Conservation (phyloP, 495 filamentous ascomycete genomes). For the Aspergillus ellipticus region DNA sequence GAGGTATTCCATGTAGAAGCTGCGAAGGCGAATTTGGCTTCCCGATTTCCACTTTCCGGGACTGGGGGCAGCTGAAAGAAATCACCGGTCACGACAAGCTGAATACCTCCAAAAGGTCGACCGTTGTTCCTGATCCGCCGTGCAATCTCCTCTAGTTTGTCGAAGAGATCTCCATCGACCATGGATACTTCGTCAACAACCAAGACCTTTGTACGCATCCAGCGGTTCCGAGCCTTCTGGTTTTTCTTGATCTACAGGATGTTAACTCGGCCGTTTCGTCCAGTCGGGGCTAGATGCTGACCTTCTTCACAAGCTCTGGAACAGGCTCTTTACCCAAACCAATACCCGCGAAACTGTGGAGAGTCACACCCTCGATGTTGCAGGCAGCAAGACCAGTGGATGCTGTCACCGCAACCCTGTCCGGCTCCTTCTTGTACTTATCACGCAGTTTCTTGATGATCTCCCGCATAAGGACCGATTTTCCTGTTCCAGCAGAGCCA, state of each 20-base stretch:
- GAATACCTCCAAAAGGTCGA: constrained; percentile 90
- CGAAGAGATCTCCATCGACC: constrained; percentile 95
- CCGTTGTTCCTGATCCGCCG: constrained; percentile 78
- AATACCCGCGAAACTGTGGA: constrained; percentile 95
- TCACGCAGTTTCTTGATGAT: constrained; percentile 77
- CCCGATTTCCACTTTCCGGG: constrained; percentile 63
- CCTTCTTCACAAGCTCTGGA: constrained; percentile 78
- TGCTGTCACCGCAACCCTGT: constrained; percentile 86
- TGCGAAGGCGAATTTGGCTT: constrained; percentile 86
- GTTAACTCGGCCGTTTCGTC: constrained; percentile 8
- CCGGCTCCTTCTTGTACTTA: constrained; percentile 69
- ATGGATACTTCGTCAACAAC: constrained; percentile 96
- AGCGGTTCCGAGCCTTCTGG: constrained; percentile 78
- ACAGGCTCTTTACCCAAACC: constrained; percentile 88
- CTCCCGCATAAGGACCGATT: constrained; percentile 90
- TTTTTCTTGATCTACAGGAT: constrained; percentile 67
- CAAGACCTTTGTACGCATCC: constrained; percentile 81
- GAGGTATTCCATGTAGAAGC: constrained; percentile 86
- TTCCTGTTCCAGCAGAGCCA: constrained; percentile 94
- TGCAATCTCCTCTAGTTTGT: constrained; percentile 92
- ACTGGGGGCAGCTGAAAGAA: constrained; percentile 98
- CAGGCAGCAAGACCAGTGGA: constrained; percentile 95
- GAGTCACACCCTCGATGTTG: constrained; percentile 91
- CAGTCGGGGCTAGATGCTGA: constrained; percentile 4
- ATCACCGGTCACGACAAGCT: constrained; percentile 92